Conservation (phyloP, 108 stramenopile species). For the Bacterosira constricta region DNA sequence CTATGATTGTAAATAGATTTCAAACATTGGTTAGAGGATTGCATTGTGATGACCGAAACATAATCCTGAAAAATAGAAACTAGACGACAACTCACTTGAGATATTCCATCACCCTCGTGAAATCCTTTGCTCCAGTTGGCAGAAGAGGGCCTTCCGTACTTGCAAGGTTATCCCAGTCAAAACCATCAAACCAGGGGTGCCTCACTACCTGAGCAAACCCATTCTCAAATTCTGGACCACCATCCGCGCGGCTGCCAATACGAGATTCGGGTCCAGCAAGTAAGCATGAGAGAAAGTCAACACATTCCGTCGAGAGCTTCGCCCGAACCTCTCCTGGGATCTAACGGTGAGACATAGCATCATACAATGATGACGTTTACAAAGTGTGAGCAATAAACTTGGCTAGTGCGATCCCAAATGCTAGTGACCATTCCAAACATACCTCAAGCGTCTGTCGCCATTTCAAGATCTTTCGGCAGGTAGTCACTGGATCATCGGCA, state of each 20-base stretch:
- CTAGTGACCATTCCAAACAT: conserved; percentile 7
- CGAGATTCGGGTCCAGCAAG: conserved; percentile 86
- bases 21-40: background rate
- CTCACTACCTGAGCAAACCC: conserved; percentile 87
- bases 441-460: conserved; percentile 89
- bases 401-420: too few species aligned
- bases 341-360: conserved; percentile 8
- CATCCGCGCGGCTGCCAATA: conserved; percentile 78
- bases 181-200: conserved; percentile 89
- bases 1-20: conserved; percentile 23
- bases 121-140: conserved; percentile 79
- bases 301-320: conserved; percentile 81
- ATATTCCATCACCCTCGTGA: conserved; percentile 81
- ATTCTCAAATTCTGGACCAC: conserved; percentile 81
- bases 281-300: conserved; percentile 88
- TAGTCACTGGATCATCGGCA: conserved; percentile 97
- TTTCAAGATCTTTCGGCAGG: conserved; percentile 95
- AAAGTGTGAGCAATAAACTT: too few species aligned
- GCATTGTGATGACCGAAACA: too few species aligned
- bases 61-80: background rate
- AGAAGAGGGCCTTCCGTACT: conserved; percentile 82
- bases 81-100: conserved; percentile 69
- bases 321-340: conserved; percentile 83
- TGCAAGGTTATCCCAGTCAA: conserved; percentile 85
- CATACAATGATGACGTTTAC: too few species aligned